Conservation (phyloP, 1,284 basidiomycete species). For the Leccinum holopus region DNA sequence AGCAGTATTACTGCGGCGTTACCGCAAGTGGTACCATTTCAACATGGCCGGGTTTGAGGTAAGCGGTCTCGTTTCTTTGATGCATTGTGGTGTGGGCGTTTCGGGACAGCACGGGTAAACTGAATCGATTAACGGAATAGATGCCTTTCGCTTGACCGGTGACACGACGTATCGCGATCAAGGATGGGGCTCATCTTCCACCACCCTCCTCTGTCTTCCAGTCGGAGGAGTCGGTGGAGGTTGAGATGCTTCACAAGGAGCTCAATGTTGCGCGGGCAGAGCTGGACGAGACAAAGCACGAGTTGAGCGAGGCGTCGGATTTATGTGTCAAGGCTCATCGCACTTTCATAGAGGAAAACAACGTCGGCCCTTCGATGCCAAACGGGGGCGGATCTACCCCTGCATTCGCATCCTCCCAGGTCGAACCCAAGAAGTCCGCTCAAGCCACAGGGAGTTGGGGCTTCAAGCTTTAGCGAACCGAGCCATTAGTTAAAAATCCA, state of each 20-base stretch:
- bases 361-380: slow-evolving; percentile 44
- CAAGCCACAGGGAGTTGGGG: slow-evolving; percentile 45
- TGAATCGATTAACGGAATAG: no score
- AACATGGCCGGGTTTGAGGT: no score
- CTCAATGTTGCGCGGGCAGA: slow-evolving; percentile 55
- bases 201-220: slow-evolving; percentile 38
- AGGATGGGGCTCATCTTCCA: slow-evolving; percentile 19
- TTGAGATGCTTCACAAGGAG: slow-evolving; percentile 63
- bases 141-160: no score
- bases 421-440: slow-evolving; percentile 38
- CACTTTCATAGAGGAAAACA: slow-evolving; percentile 80
- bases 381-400: slow-evolving; percentile 16
- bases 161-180: no score
- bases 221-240: slow-evolving; percentile 39
- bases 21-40: no score
- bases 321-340: slow-evolving; percentile 78
- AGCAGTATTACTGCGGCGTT: no score
- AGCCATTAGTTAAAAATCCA: slow-evolving; percentile 32
- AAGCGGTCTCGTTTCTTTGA: no score
- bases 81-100: no score
- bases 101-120: no score
- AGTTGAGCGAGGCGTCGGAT: slow-evolving; percentile 80
- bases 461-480: slow-evolving; percentile 64
- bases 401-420: slow-evolving; percentile 34
- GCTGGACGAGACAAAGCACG: slow-evolving; percentile 62